These are phyloP conservation scores for Helicostylum pulchrum DNA, from an alignment of 192 early-diverging fungal species.

Conservation along the genomic window DNA sequence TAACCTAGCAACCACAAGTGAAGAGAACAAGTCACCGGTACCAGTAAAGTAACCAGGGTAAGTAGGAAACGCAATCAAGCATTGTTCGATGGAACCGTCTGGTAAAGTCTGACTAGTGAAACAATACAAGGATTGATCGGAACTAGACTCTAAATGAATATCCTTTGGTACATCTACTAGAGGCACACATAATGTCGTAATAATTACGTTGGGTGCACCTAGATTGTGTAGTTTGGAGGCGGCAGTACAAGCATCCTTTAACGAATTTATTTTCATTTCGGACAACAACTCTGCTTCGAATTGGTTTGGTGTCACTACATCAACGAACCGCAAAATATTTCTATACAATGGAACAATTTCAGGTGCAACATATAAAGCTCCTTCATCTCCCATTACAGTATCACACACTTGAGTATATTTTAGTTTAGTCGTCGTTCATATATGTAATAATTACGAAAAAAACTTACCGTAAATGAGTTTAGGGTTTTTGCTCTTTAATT, in stretches of 20 bases:
- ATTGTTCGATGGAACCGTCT: constrained; percentile 38
- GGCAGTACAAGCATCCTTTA: constrained; percentile 51
- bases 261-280: constrained; percentile 46
- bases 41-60: constrained; percentile 82
- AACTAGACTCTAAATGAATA: constrained; percentile 10
- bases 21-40: constrained; percentile 89
- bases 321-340: constrained; percentile 60
- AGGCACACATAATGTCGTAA: constrained; percentile 66
- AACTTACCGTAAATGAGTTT: constrained; percentile 51
- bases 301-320: constrained; percentile 87
- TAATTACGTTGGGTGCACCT: constrained; percentile 68
- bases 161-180: constrained; percentile 20
- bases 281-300: constrained; percentile 84
- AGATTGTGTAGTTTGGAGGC: constrained; percentile 62
- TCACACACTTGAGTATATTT: constrained; percentile 36
- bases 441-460: neutral
- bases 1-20: constrained; percentile 64
- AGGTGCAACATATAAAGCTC: constrained; percentile 72
- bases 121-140: constrained; percentile 16
- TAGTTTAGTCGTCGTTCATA: neutral
- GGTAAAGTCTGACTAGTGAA: constrained; percentile 21
- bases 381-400: constrained; percentile 90
- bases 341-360: constrained; percentile 81
- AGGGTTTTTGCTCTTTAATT: constrained; percentile 51
- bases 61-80: constrained; percentile 72